phyloP scores from a whole-genome alignment of 164 flowering plant species.

The Macadamia integrifolia region DNA sequence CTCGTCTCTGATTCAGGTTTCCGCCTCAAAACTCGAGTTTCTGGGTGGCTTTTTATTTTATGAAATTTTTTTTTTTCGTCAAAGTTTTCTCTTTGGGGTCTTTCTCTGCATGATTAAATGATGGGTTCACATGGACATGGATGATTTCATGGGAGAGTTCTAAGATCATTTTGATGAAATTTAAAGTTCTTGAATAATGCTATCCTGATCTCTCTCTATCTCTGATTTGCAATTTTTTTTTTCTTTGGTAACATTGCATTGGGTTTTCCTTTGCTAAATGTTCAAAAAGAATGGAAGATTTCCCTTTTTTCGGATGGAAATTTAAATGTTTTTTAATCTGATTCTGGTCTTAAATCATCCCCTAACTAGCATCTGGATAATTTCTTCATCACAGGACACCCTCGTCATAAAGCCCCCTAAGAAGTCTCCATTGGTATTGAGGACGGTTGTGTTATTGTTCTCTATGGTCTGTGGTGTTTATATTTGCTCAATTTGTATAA shows the following conservation, averaged over 20 bases:
- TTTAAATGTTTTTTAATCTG: not conserved
- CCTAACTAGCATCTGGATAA: slow-evolving; percentile 2
- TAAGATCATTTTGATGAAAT: not conserved
- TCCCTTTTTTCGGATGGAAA: not conserved
- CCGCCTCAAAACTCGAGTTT: not conserved
- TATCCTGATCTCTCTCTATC: not conserved
- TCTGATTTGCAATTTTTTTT: not conserved
- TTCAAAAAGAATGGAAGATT: not conserved
- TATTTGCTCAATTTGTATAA: slow-evolving; percentile 46
- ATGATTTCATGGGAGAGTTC: not conserved
- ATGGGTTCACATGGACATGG: not conserved
- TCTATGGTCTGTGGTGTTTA: slow-evolving; percentile 50
- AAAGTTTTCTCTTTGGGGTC: too few species aligned
- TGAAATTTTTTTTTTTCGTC: not conserved
- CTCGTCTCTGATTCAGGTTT: not conserved
- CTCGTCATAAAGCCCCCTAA: slow-evolving; percentile 38
- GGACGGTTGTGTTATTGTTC: slow-evolving; percentile 40
- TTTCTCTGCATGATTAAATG: not conserved
- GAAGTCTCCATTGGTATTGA: slow-evolving; percentile 41
- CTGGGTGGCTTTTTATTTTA: slow-evolving; percentile 5
- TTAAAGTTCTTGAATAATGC: not conserved
- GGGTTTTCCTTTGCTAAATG: not conserved
- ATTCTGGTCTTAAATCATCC: not conserved
- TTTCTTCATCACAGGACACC: slow-evolving; percentile 34
- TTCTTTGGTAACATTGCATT: not conserved